Conservation (phyloP, 2,329 filamentous ascomycete genomes). For the Ophiostoma novo-ulmi region DNA sequence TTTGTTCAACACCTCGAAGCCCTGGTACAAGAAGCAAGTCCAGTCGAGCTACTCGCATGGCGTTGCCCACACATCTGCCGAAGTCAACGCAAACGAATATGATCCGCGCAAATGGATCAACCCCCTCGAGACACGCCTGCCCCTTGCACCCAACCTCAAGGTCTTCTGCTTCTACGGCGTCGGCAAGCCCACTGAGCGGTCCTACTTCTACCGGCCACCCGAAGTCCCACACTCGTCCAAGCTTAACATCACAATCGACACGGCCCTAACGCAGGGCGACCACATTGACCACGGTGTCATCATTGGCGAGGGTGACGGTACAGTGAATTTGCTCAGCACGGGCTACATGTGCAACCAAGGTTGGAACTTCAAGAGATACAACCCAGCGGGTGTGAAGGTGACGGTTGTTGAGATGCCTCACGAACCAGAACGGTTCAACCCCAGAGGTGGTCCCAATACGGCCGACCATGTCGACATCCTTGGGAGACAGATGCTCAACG, state of each 20-base stretch:
- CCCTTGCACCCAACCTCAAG: constrained; percentile 81
- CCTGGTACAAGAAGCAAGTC: constrained; percentile 77
- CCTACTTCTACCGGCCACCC: constrained; percentile 77
- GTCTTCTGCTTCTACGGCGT: constrained; percentile 97
- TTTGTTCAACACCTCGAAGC: constrained; percentile 69
- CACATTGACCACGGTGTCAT: constrained; percentile 79
- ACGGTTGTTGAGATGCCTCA: constrained; percentile 95
- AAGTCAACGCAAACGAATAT: constrained; percentile 79
- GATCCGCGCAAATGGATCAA: constrained; percentile 86
- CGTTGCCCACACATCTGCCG: constrained; percentile 69
- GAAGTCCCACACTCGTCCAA: constrained; percentile 53
- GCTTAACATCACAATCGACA: constrained; percentile 71
- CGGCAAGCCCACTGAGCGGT: constrained; percentile 86
- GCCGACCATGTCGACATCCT: constrained; percentile 97
- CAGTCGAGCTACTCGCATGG: constrained; percentile 78
- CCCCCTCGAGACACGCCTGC: constrained; percentile 81
- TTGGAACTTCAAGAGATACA: constrained; percentile 91
- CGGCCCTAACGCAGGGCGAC: constrained; percentile 52
- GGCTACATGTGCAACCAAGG: constrained; percentile 97
- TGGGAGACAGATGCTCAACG: constrained; percentile 81
- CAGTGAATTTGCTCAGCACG: constrained; percentile 82
- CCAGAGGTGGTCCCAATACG: constrained; percentile 63
- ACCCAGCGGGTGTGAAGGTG: constrained; percentile 74
- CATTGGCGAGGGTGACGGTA: constrained; percentile 93
- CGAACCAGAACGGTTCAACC: constrained; percentile 87